Evolutionary conservation across 345 rosid genomes (phyloP).

Genomic region (Ceriops zippeliana): DNA sequence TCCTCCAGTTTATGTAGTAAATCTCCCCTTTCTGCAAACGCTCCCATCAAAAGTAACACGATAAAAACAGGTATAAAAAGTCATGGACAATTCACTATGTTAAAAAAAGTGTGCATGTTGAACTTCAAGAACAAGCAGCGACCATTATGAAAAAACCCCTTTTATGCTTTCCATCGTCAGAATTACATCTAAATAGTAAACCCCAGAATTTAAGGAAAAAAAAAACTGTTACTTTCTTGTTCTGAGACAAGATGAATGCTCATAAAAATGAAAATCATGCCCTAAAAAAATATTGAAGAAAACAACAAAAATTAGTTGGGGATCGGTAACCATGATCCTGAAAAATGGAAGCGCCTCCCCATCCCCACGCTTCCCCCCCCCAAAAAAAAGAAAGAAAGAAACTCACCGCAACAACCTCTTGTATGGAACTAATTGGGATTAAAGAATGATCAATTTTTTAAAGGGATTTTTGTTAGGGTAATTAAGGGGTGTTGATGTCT

Average conservation of each 20-base stretch:
- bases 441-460: too few species aligned
- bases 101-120: not conserved
- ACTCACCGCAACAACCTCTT: too few species aligned
- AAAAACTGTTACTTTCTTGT: not conserved
- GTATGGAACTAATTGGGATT: too few species aligned
- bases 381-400: too few species aligned
- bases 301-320: not conserved
- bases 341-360: not conserved
- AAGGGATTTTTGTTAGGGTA: too few species aligned
- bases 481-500: too few species aligned
- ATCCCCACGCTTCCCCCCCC: too few species aligned
- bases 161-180: not conserved
- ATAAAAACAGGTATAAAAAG: not conserved
- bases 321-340: not conserved
- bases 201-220: not conserved
- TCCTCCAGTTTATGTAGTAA: slow-evolving; percentile 78
- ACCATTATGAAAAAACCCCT: not conserved
- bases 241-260: not conserved
- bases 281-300: not conserved
- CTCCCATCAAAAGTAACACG: not conserved
- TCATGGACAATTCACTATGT: not conserved
- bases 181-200: not conserved
- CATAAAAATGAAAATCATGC: not conserved
- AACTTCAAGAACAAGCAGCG: not conserved
- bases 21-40: slow-evolving; percentile 72